phyloP scores from a whole-genome alignment of 768 basidiomycete genomes.

The Termitomyces eurrhizus region DNA sequence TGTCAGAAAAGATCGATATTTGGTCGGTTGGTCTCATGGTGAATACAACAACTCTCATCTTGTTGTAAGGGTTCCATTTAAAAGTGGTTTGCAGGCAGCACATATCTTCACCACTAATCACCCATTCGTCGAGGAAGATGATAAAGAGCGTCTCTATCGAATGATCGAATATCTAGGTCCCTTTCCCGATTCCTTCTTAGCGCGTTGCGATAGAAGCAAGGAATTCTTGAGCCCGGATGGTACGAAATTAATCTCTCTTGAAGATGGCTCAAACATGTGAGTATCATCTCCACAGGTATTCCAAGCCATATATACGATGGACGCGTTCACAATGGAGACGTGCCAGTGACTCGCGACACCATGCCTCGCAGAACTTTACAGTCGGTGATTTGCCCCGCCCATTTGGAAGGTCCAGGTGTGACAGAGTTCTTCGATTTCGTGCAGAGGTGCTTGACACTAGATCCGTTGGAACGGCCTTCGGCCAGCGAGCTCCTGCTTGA shows the following conservation, averaged over 20 bases:
- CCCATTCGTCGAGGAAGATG: not conserved
- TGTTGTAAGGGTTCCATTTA: not conserved
- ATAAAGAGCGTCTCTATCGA: not conserved
- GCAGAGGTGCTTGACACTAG: not conserved
- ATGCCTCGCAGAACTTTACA: not conserved
- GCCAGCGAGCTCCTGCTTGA: constrained; percentile 3
- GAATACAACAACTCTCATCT: not conserved
- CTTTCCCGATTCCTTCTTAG: not conserved
- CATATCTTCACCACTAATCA: not conserved
- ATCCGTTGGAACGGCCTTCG: constrained; percentile 1
- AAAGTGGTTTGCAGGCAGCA: not conserved
- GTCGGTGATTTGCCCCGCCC: not conserved
- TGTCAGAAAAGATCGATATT: constrained; percentile 5
- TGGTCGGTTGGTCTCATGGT: constrained; percentile 2
- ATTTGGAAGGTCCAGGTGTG: not conserved
- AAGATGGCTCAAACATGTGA: not conserved
- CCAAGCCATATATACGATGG: not conserved
- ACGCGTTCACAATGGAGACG: not conserved
- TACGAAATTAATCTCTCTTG: not conserved
- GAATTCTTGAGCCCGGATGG: not conserved
- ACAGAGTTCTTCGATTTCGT: not conserved
- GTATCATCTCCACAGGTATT: not conserved
- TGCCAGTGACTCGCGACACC: not conserved
- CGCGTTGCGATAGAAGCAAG: not conserved
- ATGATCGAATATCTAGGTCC: constrained; percentile 2